Evolutionary conservation across 2,329 filamentous ascomycete species (phyloP).

Genomic region (Karstenula rhodostoma): DNA sequence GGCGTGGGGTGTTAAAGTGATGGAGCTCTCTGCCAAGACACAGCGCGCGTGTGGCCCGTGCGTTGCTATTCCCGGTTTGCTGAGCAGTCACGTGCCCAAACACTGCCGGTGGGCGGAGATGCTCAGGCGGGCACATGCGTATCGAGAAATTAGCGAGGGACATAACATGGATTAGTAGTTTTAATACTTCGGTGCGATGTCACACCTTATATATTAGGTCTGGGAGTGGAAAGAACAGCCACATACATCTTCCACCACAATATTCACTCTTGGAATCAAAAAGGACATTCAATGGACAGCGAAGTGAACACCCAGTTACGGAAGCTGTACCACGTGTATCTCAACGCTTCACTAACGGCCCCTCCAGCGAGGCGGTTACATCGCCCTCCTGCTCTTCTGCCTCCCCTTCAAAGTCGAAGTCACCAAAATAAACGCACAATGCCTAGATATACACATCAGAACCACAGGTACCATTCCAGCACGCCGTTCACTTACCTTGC

Average conservation of each 20-base stretch:
- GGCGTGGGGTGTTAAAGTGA: slow-evolving; percentile 30
- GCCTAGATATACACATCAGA: slow-evolving; percentile 48
- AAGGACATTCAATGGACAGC: neutral
- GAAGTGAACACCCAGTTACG: neutral
- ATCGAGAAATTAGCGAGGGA: neutral
- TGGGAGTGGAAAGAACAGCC: neutral
- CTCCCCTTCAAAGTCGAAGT: slow-evolving; percentile 52
- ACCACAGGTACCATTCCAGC: neutral
- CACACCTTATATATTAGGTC: neutral
- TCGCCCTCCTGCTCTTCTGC: slow-evolving; percentile 24
- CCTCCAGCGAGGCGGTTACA: slow-evolving; percentile 1
- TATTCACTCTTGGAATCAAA: neutral
- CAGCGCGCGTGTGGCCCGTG: neutral
- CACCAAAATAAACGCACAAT: slow-evolving; percentile 66
- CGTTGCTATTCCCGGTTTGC: neutral
- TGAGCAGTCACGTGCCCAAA: too few relatives aligned
- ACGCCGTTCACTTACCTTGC: slow-evolving; percentile 67
- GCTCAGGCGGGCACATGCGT: neutral
- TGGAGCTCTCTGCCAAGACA: slow-evolving; percentile 13
- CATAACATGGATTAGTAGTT: neutral
- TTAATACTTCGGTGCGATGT: neutral
- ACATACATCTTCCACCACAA: neutral
- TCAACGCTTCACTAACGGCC: neutral
- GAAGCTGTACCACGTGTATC: neutral
- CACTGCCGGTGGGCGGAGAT: too few relatives aligned